Base-by-base conservation (phyloP, 371 early-diverging fungal genomes). In the Mucor saturninus region DNA sequence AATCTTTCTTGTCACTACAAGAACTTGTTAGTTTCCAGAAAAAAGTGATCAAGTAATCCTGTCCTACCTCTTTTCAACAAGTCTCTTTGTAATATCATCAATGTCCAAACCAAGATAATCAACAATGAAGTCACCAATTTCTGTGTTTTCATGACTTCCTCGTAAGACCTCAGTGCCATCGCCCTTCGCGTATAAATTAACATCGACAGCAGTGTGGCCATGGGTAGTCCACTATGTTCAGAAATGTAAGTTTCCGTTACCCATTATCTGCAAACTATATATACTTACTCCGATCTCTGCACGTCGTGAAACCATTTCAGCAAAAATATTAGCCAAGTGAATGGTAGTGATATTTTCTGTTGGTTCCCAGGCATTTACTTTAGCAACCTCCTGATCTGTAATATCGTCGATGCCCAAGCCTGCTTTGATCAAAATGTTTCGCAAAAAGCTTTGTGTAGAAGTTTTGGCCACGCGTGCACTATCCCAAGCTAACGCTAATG, bases 201-300 rank as follows among this genome's bases (percentile, higher is more conserved):
- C 98, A 78, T 97, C 97, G 4, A 95, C 93, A 2, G 90, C 96
- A 3, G 95, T 91, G 62, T 97, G 97, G 0, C 96, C 96, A 67
- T 92, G 90, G 0, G 95, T 95, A 6, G 93, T 80, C 95, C 95
- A 98, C 62, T 90, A 65, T 58, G 56, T 46, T 26, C 26, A 58
- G 60, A 35, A 30, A 37, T 56, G 31, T 38, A 29, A n/a, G 15
- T 58, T 10, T 35, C 5, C 0, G 29, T 10, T 13, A 37, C 5
- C 3, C 31, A 45, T 30, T 45, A 30, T 11, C 3, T 21, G 29
- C 5, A 14, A 35, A 13, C 35, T 35, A 26, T 6, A 4, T 3
- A 11, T 52, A 69, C 71, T 73, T 80, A 85, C 86, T 56, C 93
- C 92, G 31, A 93, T 56, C 54, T 79, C 74, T n/a, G 95, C 93